These are phyloP conservation scores for Neospermospora avenae DNA, from an alignment of 2,329 filamentous ascomycete species.

Conservation along the genomic window DNA sequence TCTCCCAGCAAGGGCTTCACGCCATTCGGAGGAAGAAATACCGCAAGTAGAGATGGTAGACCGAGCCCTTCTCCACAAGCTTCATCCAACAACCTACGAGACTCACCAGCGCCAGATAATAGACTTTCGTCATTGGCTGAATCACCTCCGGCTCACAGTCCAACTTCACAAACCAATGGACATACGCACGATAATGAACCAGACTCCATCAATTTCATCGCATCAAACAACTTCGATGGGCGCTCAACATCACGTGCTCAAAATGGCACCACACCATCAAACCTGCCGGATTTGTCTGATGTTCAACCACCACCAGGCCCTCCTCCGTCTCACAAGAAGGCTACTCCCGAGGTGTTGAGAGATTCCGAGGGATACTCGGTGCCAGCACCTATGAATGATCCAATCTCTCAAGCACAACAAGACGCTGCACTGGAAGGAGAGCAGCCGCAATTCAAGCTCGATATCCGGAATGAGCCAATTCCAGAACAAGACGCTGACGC, in stretches of 20 bases:
- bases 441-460: slow-evolving; percentile 71
- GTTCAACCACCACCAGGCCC: slow-evolving; percentile 51
- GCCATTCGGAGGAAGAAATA: slow-evolving; percentile 53
- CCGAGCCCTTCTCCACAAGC: slow-evolving; percentile 49
- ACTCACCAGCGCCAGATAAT: slow-evolving; percentile 42
- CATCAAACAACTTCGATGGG: slow-evolving; percentile 32
- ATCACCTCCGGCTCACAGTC: slow-evolving; percentile 42
- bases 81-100: slow-evolving; percentile 57
- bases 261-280: slow-evolving; percentile 45
- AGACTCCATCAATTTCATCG: slow-evolving; percentile 35
- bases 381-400: slow-evolving; percentile 59
- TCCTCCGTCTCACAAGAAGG: slow-evolving; percentile 37
- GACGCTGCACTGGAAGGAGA: slow-evolving; percentile 57
- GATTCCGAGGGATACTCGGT: slow-evolving; percentile 76
- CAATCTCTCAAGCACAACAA: slow-evolving; percentile 69
- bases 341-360: slow-evolving; percentile 43
- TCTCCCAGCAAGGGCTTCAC: slow-evolving; percentile 52
- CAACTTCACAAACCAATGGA: slow-evolving; percentile 27
- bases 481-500: slow-evolving; percentile 74
- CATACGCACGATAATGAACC: slow-evolving; percentile 22
- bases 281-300: slow-evolving; percentile 45
- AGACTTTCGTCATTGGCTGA: slow-evolving; percentile 57
- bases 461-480: slow-evolving; percentile 75
- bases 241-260: slow-evolving; percentile 37
- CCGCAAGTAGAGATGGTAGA: slow-evolving; percentile 60